Conservation (phyloP, 176 grass and related monocot species). For the Oryza nivara region DNA sequence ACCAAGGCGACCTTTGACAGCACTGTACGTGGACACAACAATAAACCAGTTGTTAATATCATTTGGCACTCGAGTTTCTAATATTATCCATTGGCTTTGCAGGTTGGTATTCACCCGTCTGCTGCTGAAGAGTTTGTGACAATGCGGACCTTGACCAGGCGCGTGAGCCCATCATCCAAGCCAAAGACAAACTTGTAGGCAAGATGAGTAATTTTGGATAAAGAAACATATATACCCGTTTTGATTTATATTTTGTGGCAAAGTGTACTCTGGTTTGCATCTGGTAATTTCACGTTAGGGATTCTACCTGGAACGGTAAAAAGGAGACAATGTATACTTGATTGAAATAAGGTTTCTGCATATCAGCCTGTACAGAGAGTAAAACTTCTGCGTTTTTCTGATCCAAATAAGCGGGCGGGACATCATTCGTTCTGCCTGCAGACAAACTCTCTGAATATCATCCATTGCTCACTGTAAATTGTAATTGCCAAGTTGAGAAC, state of each 20-base stretch:
- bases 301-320: neutral
- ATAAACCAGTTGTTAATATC: neutral
- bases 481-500: neutral
- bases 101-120: slow-evolving; percentile 96
- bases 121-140: slow-evolving; percentile 95
- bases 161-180: slow-evolving; percentile 48
- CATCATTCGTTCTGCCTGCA: neutral
- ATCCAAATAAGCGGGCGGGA: slow-evolving; percentile 5
- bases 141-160: slow-evolving; percentile 78
- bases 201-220: neutral
- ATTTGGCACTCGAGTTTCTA: neutral
- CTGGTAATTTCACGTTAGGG: neutral
- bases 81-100: slow-evolving; percentile 31
- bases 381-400: neutral
- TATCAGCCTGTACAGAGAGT: neutral
- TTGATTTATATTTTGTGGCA: neutral
- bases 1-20: slow-evolving; percentile 87
- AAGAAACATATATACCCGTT: neutral
- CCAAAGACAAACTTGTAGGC: slow-evolving; percentile 66
- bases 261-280: neutral
- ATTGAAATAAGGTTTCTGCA: slow-evolving; percentile 38
- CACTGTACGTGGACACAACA: slow-evolving; percentile 58
- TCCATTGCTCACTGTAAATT: neutral
- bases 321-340: neutral
- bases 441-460: neutral